These are phyloP conservation scores for Nicotiana otophora DNA, from an alignment of 257 asterid genomes.

Conservation along the genomic window DNA sequence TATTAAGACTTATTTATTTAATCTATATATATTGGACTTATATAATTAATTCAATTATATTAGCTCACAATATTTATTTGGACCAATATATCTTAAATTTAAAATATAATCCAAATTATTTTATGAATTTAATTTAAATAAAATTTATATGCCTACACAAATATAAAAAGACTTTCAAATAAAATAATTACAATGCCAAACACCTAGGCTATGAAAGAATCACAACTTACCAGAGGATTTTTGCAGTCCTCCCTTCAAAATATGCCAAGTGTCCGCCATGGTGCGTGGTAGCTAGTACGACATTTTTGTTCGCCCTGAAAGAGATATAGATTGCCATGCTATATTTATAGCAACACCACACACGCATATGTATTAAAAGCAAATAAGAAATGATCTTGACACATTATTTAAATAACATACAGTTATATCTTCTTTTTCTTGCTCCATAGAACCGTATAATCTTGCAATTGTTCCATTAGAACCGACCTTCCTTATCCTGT, in stretches of 20 bases:
- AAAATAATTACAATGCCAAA: background rate
- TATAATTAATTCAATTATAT: too few relatives aligned
- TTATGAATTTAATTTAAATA: too few relatives aligned
- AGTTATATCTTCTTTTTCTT: background rate
- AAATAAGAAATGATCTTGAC: too few relatives aligned
- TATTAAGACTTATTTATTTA: too few relatives aligned
- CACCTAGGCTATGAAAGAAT: background rate
- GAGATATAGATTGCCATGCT: background rate
- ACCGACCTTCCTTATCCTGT: background rate
- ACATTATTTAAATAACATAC: background rate
- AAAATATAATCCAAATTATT: too few relatives aligned
- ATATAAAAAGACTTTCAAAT: background rate
- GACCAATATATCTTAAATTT: too few relatives aligned
- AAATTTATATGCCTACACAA: too few relatives aligned
- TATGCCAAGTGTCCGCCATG: slow-evolving; percentile 86
- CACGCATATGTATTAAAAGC: background rate
- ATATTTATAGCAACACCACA: background rate
- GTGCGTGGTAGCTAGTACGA: slow-evolving; percentile 31
- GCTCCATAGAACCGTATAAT: background rate
- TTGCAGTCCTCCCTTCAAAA: slow-evolving; percentile 74
- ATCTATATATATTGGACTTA: too few relatives aligned
- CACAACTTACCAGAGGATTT: slow-evolving; percentile 49
- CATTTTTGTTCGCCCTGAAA: too few relatives aligned
- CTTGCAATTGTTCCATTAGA: background rate
- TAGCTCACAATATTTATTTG: too few relatives aligned